Evolutionary conservation across 192 early-diverging fungal species (phyloP).

Genomic region (Coemansia sp.): DNA sequence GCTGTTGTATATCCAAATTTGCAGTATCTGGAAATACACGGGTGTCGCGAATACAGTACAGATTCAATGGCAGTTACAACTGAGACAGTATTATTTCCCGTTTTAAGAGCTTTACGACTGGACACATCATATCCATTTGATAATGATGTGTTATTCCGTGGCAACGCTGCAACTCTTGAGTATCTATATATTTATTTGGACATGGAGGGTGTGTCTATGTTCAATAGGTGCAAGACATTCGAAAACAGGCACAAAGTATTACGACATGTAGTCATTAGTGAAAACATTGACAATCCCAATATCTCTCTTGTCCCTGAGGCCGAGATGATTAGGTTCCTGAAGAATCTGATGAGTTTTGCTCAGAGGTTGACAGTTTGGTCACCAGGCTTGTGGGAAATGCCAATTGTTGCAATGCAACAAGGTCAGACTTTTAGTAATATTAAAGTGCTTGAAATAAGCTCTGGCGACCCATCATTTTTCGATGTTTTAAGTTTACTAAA

Average conservation of each 20-base stretch:
- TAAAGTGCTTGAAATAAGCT: not conserved
- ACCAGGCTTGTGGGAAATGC: not conserved
- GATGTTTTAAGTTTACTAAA: not conserved
- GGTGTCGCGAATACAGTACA: too few species aligned
- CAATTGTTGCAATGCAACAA: not conserved
- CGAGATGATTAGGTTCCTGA: not conserved
- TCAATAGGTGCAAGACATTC: not conserved
- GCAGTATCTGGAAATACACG: not conserved
- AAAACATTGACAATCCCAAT: not conserved
- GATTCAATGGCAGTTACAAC: not conserved
- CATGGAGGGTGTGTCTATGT: not conserved
- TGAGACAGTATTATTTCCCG: not conserved
- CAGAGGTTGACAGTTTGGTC: not conserved
- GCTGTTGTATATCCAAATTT: not conserved
- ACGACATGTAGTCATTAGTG: not conserved
- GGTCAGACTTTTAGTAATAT: not conserved
- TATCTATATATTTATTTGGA: not conserved
- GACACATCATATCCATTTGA: not conserved
- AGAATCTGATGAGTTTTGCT: not conserved
- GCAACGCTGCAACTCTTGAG: slow-evolving; percentile 5
- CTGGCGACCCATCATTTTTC: not conserved
- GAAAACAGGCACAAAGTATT: not conserved
- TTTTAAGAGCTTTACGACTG: not conserved
- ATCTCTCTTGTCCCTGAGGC: not conserved
- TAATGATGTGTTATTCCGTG: slow-evolving; percentile 12